phyloP scores from a whole-genome alignment of 495 filamentous ascomycete species.

The Filosporella fistucella region DNA sequence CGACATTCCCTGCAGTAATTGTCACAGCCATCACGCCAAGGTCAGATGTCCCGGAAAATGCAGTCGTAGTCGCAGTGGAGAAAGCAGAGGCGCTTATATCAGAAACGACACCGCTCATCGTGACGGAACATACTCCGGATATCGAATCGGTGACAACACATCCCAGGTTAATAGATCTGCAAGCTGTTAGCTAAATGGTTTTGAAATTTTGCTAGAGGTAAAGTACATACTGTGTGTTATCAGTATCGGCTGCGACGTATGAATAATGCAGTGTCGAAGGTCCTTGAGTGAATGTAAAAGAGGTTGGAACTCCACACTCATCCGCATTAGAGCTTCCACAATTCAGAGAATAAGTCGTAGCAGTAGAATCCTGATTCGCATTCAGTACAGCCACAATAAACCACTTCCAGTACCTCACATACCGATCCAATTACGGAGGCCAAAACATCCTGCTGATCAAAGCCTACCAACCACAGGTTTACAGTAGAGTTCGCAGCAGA shows the following conservation, averaged over 20 bases:
- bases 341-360: constrained; percentile 14
- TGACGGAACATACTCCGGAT: constrained; percentile 5
- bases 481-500: constrained; percentile 8
- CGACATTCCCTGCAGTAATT: constrained; percentile 7
- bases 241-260: constrained; percentile 1
- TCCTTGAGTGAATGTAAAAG: constrained; percentile 17
- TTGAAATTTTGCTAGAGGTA: background rate
- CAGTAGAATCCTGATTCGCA: constrained; percentile 18
- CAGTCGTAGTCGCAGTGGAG: background rate
- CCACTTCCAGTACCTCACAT: background rate
- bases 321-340: background rate
- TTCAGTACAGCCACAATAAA: background rate
- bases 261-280: constrained; percentile 11
- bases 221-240: background rate
- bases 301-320: constrained; percentile 7
- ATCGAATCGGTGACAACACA: constrained; percentile 12
- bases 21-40: constrained; percentile 5
- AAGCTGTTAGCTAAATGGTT: background rate
- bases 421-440: constrained; percentile 16
- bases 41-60: constrained; percentile 3
- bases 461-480: constrained; percentile 7
- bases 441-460: constrained; percentile 8
- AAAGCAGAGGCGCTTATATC: background rate
- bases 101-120: too few relatives aligned
- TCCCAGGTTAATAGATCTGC: constrained; percentile 8